These are phyloP conservation scores for Gardenia jasminoides DNA, from an alignment of 257 asterid species.

Conservation along the genomic window DNA sequence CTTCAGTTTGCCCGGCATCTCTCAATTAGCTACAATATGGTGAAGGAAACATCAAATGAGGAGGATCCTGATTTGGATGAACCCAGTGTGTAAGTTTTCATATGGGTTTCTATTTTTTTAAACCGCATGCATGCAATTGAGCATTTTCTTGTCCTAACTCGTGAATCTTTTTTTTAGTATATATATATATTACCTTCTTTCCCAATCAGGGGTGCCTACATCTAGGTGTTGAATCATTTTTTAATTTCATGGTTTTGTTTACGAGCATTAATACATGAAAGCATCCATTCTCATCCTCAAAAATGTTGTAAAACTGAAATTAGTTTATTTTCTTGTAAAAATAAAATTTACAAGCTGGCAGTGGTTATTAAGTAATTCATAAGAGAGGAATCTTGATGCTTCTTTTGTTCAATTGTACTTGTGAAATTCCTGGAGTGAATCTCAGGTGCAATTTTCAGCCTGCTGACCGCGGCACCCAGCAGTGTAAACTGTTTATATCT, in stretches of 20 bases:
- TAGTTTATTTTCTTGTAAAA: neutral
- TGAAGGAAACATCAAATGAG: conserved; percentile 31
- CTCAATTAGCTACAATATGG: conserved; percentile 43
- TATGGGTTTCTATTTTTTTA: neutral
- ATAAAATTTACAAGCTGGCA: neutral
- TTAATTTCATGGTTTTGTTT: neutral
- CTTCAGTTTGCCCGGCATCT: conserved; percentile 65
- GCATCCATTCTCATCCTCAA: neutral
- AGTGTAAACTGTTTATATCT: neutral
- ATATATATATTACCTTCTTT: neutral
- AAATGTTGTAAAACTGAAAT: neutral
- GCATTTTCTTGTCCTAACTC: neutral
- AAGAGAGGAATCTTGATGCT: neutral
- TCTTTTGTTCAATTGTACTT: neutral
- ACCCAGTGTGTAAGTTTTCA: conserved; percentile 43
- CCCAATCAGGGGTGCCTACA: neutral
- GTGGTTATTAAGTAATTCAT: neutral
- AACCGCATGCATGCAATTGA: conserved; percentile 2
- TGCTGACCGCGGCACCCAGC: neutral
- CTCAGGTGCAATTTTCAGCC: neutral
- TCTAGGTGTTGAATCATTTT: neutral
- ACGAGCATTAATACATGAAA: neutral
- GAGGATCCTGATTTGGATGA: conserved; percentile 24
- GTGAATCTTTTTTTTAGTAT: neutral
- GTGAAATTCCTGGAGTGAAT: neutral